These are phyloP conservation scores for Arthrobotrys pseudoclavata DNA, from an alignment of 2,329 filamentous ascomycete genomes.

Conservation along the genomic window DNA sequence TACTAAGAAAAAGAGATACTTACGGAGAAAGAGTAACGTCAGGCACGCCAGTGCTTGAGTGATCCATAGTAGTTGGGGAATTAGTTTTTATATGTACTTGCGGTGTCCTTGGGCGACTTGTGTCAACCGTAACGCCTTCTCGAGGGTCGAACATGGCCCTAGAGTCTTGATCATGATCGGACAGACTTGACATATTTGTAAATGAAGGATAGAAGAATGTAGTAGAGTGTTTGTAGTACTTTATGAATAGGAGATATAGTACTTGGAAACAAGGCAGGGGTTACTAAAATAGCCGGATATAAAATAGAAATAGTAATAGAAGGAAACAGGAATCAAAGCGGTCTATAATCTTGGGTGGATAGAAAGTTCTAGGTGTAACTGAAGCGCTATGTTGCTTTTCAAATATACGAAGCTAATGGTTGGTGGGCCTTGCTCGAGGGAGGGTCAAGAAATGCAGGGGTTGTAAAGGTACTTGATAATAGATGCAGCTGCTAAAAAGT, in stretches of 20 bases:
- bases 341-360: neutral
- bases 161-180: neutral
- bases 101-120: constrained; percentile 9
- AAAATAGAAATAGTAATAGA: neutral
- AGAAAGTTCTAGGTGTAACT: too few species aligned
- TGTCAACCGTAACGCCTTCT: neutral
- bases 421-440: neutral
- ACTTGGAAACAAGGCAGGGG: neutral
- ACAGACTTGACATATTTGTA: constrained; percentile 28
- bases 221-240: neutral
- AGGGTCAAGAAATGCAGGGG: neutral
- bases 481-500: neutral
- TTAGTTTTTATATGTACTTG: constrained; percentile 20
- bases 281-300: neutral
- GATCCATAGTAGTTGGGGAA: neutral
- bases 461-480: neutral
- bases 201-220: neutral
- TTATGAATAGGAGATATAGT: neutral
- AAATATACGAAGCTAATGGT: neutral
- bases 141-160: neutral
- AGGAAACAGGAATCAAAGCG: neutral
- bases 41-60: constrained; percentile 13
- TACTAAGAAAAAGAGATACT: neutral
- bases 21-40: constrained; percentile 53
- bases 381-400: neutral